phyloP scores from a whole-genome alignment of 495 filamentous ascomycete genomes.

The Aspergillus bridgeri region DNA sequence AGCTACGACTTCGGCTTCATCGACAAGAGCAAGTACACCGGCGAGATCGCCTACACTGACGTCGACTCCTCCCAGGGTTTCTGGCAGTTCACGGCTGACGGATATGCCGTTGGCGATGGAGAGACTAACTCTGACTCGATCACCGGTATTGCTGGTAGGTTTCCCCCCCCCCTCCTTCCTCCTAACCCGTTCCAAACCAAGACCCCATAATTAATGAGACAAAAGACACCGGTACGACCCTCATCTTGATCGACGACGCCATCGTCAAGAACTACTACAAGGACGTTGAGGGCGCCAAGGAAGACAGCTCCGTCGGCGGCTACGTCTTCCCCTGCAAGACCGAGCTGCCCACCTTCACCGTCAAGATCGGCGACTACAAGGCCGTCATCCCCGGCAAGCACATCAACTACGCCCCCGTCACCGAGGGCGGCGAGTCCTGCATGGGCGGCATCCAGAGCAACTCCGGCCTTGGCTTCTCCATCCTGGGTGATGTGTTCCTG shows the following conservation, averaged over 20 bases:
- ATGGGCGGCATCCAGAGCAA: slow-evolving; percentile 64
- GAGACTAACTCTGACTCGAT: slow-evolving; percentile 20
- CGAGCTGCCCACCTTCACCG: slow-evolving; percentile 58
- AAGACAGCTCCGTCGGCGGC: slow-evolving; percentile 52
- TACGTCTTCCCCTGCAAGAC: slow-evolving; percentile 66
- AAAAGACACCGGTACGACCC: slow-evolving; percentile 65
- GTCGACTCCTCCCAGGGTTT: slow-evolving; percentile 62
- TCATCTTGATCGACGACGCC: slow-evolving; percentile 56
- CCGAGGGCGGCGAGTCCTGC: slow-evolving; percentile 48
- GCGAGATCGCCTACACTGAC: slow-evolving; percentile 55
- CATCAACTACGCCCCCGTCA: slow-evolving; percentile 44
- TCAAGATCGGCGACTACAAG: slow-evolving; percentile 49
- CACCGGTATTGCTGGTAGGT: slow-evolving; percentile 37
- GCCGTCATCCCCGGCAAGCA: slow-evolving; percentile 42
- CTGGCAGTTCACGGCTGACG: slow-evolving; percentile 65
- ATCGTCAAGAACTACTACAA: slow-evolving; percentile 64
- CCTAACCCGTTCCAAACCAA: not conserved
- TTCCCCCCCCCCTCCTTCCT: not conserved
- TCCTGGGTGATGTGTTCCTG: slow-evolving; percentile 76
- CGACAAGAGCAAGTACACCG: slow-evolving; percentile 59
- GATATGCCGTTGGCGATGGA: slow-evolving; percentile 58
- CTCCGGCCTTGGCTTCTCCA: slow-evolving; percentile 59
- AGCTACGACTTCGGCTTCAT: slow-evolving; percentile 75
- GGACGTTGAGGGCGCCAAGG: slow-evolving; percentile 48
- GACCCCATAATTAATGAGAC: not conserved